A percentile compares a stretch with the other conserved stretches of the same genome.
Conservation (phyloP, 129 eudicot genomes). For the Erigeron canadensis region DNA sequence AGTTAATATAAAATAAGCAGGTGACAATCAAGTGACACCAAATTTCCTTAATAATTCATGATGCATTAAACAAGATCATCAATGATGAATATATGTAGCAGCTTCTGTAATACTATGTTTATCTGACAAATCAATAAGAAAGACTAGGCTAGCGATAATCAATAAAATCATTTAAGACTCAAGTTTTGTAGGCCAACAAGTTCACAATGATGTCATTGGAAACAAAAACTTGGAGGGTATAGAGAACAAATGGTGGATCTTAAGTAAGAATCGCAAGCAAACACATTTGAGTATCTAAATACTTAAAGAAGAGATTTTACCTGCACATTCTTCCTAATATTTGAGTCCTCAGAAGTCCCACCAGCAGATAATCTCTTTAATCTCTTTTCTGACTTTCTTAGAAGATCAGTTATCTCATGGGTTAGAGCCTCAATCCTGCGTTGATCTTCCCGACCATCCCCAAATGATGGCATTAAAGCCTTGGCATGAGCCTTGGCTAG, state of each 20-base stretch:
- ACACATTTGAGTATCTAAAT: neutral
- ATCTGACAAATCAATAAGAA: neutral
- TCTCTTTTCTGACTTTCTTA: constrained; percentile 70
- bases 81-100: constrained; percentile 2
- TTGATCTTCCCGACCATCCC: constrained; percentile 89
- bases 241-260: neutral
- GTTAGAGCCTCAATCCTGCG: constrained; percentile 72
- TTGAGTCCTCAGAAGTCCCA: constrained; percentile 88
- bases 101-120: neutral
- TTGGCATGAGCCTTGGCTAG: constrained; percentile 87
- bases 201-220: neutral
- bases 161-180: neutral
- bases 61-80: neutral
- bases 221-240: neutral
- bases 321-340: constrained; percentile 88
- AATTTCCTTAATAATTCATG: neutral
- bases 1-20: constrained; percentile 4
- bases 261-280: constrained; percentile 3
- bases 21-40: constrained; percentile 2
- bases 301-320: constrained; percentile 31
- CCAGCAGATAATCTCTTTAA: constrained; percentile 70
- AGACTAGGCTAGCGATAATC: neutral
- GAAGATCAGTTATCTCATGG: constrained; percentile 74
- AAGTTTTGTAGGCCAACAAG: constrained; percentile 6
- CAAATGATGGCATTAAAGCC: constrained; percentile 91